Evolutionary conservation across 192 early-diverging fungal species (phyloP), one percentile per base, ranked within the genome.

Genomic region (Umbelopsis sp.): DNA sequence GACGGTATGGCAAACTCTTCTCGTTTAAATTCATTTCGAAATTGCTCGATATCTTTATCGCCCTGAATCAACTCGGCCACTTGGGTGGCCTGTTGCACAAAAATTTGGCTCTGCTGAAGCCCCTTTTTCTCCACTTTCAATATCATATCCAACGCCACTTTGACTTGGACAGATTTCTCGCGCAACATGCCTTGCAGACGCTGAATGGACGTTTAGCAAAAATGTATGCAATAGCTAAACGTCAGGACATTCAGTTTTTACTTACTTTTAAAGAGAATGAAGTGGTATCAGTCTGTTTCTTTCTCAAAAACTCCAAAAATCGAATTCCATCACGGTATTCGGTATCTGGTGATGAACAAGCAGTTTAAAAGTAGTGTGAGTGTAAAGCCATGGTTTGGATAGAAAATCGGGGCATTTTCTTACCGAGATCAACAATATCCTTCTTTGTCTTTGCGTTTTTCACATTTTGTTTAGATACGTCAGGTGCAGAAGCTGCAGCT

Each of bases 401-500:
- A 21, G 18, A 8, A 5, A 44, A 33, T n/a, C 27, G 12, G 41
- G 2, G 15, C n/a, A 41, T 3, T 16, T 22, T 30, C 64, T 68
- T 68, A 71, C 74, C 78, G 27, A 69, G 49, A 21, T 80, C 78
- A 11, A 51, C 61, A n/a, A 80, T 76, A 45, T 80, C 78, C 37
- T 80, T 80, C 50, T 80, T 80, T 22, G 69, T 47, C 64, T 80
- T 80, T 55, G 78, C 78, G 41, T 68, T 67, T 66, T 68, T 72
- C 1, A 64, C 65, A 61, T 70, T 80, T 37, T 75, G 78, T 44
- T 76, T 76, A 21, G 50, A 67, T 12, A 69, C 48, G 51, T 80
- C 78, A n/a, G 64, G 25, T 16, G 52, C 30, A 25, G 69, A 46
- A 12, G 68, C 37, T 2, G 51, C 46, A 9, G 68, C 71, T 20